Percentiles rank a stretch among this genome's conserved stretches.
These are phyloP conservation scores for Trifolium pratense DNA, from an alignment of 306 rosid genomes.

Conservation along the genomic window DNA sequence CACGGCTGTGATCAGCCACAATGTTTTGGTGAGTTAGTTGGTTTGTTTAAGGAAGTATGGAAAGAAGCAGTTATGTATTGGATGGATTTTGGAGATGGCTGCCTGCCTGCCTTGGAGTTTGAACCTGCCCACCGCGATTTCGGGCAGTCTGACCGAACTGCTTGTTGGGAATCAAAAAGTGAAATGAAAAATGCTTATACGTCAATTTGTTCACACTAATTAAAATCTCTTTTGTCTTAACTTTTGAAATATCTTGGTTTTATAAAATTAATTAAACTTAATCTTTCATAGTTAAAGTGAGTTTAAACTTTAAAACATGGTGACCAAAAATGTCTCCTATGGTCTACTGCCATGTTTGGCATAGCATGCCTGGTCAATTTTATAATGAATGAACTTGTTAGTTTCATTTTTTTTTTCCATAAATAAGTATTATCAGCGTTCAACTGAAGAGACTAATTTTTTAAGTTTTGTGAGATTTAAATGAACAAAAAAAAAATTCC, in stretches of 20 bases:
- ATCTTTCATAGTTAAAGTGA: not conserved
- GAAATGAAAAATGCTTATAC: not conserved
- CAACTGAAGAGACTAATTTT: no score
- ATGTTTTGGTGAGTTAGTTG: slow-evolving; percentile 11
- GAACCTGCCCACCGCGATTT: slow-evolving; percentile 62
- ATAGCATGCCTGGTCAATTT: no score
- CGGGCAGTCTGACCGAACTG: slow-evolving; percentile 66
- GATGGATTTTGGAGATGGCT: not conserved
- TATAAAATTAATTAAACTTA: not conserved
- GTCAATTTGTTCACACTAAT: slow-evolving; percentile 9
- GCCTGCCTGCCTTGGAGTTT: slow-evolving; percentile 43
- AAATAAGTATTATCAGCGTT: no score
- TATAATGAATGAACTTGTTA: no score
- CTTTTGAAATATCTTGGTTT: slow-evolving; percentile 11
- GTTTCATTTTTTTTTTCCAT: no score
- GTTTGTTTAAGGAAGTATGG: not conserved
- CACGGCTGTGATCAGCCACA: slow-evolving; percentile 43
- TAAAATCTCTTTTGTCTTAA: not conserved
- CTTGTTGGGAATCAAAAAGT: not conserved
- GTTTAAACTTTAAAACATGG: no score
- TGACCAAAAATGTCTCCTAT: no score
- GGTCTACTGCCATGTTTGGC: no score
- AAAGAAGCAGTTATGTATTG: slow-evolving; percentile 26
- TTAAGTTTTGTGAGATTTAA: no score
- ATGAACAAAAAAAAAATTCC: no score